Evolutionary conservation across 23 red algal species (phyloP).

Genomic region (Gracilaria domingensis): DNA sequence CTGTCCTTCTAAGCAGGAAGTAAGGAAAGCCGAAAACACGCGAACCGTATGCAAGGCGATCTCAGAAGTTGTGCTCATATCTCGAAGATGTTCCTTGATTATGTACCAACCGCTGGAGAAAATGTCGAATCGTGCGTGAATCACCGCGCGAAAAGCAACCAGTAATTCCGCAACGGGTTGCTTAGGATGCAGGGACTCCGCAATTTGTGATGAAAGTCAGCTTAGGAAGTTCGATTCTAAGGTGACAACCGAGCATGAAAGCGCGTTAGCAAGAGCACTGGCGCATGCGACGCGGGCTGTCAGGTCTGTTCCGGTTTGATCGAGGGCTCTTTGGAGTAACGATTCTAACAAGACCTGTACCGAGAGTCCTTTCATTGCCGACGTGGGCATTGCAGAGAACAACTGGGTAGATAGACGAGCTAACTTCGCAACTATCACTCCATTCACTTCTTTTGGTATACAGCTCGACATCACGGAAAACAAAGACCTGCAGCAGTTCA

Average conservation of each 20-base stretch:
- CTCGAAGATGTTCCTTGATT: neutral
- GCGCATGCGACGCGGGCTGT: conserved; percentile 34
- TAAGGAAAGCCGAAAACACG: conserved; percentile 18
- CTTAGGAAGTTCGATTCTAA: conserved; percentile 16
- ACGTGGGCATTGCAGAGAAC: neutral
- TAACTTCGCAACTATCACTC: conserved; percentile 41
- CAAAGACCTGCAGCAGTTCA: conserved; percentile 11
- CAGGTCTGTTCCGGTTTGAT: conserved; percentile 27
- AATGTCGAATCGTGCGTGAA: neutral
- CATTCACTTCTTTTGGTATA: conserved; percentile 15
- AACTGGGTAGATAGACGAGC: conserved; percentile 27
- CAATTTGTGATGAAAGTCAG: neutral
- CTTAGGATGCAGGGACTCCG: neutral
- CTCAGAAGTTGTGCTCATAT: neutral
- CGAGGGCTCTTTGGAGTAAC: neutral
- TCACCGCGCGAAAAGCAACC: conserved; percentile 17
- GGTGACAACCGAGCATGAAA: neutral
- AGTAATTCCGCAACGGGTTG: conserved; percentile 28
- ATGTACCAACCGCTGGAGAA: conserved; percentile 2
- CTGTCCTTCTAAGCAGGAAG: neutral
- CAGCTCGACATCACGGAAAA: conserved; percentile 1
- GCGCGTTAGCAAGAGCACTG: conserved; percentile 29
- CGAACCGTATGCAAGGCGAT: conserved; percentile 4
- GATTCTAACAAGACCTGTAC: conserved; percentile 2
- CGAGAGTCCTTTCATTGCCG: neutral